Percentiles rank a stretch among this genome's conserved stretches.
Conservation (phyloP, 2,329 filamentous ascomycete species). For the Zymoseptoria brevis region DNA sequence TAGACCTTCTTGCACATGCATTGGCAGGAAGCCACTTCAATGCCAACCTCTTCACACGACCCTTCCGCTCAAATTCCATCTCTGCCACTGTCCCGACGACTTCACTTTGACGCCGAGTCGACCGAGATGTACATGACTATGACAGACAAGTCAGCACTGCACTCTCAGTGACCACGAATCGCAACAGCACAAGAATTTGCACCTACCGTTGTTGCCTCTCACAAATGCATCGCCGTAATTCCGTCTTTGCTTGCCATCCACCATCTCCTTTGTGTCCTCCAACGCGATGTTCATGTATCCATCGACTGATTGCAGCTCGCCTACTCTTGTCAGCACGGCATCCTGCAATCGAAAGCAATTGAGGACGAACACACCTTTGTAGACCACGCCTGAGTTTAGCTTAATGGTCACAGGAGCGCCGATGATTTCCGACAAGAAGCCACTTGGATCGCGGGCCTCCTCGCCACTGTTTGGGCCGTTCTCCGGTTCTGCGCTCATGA, state of each 20-base stretch:
- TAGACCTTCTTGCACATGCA: not conserved
- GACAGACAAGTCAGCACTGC: slow-evolving; percentile 5
- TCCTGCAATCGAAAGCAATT: not conserved
- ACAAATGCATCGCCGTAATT: slow-evolving; percentile 93
- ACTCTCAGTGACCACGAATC: not conserved
- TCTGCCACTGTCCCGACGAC: slow-evolving; percentile 30
- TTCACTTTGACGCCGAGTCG: slow-evolving; percentile 32
- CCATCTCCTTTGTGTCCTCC: slow-evolving; percentile 87
- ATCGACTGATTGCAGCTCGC: slow-evolving; percentile 92
- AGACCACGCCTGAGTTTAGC: slow-evolving; percentile 95
- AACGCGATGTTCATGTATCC: slow-evolving; percentile 99
- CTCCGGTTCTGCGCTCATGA: slow-evolving; percentile 18
- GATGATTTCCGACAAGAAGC: slow-evolving; percentile 90
- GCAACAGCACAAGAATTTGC: not conserved
- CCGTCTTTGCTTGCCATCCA: slow-evolving; percentile 73
- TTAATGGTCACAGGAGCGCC: slow-evolving; percentile 92
- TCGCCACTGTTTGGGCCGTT: slow-evolving; percentile 30
- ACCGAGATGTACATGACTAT: slow-evolving; percentile 65
- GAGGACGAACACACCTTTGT: slow-evolving; percentile 62
- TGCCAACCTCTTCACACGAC: not conserved
- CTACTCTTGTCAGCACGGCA: slow-evolving; percentile 40
- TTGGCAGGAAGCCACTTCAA: not conserved
- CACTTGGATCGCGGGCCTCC: slow-evolving; percentile 85
- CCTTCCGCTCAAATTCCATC: not conserved
- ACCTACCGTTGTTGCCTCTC: slow-evolving; percentile 82